Percentiles rank a stretch among this genome's conserved stretches.
Conservation (phyloP, 129 eudicot genomes). For the Flaveria trinervia region DNA sequence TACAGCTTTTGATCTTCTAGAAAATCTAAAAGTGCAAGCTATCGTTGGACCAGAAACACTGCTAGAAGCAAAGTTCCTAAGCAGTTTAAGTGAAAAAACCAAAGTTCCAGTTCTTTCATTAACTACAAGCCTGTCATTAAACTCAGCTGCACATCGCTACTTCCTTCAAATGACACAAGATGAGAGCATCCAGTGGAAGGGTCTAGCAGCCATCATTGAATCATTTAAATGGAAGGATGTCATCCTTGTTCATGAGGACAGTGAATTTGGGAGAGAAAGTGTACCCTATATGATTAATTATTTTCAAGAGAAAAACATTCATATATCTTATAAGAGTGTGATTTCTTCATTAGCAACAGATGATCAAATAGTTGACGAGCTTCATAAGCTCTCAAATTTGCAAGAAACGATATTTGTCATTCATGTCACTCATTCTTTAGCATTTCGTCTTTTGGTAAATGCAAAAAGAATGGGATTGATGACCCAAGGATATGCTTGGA, state of each 20-base stretch:
- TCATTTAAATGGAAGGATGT: constrained; percentile 34
- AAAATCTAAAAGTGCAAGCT: constrained; percentile 32
- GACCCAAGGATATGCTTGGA: constrained; percentile 15
- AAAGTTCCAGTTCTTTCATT: constrained; percentile 40
- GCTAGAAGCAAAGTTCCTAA: constrained; percentile 32
- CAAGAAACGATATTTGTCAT: background rate
- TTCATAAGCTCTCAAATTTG: constrained; percentile 1
- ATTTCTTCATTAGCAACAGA: constrained; percentile 6
- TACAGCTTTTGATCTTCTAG: constrained; percentile 41
- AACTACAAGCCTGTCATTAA: constrained; percentile 12
- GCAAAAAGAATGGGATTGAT: constrained; percentile 19
- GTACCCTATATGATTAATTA: constrained; percentile 17
- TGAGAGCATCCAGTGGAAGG: constrained; percentile 37
- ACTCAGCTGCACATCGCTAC: constrained; percentile 9
- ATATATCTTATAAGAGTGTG: constrained; percentile 6
- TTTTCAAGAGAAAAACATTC: constrained; percentile 28
- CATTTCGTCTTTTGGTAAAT: constrained; percentile 7
- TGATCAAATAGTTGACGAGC: constrained; percentile 16
- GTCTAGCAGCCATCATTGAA: constrained; percentile 23
- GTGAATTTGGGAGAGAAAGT: constrained; percentile 11
- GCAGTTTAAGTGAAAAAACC: constrained; percentile 28
- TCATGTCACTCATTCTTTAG: constrained; percentile 1
- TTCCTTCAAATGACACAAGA: constrained; percentile 31
- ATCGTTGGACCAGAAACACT: constrained; percentile 34
- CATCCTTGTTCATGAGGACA: constrained; percentile 37